These are phyloP conservation scores for Berberis vulgaris DNA, from an alignment of 164 flowering plant species.

Conservation along the genomic window DNA sequence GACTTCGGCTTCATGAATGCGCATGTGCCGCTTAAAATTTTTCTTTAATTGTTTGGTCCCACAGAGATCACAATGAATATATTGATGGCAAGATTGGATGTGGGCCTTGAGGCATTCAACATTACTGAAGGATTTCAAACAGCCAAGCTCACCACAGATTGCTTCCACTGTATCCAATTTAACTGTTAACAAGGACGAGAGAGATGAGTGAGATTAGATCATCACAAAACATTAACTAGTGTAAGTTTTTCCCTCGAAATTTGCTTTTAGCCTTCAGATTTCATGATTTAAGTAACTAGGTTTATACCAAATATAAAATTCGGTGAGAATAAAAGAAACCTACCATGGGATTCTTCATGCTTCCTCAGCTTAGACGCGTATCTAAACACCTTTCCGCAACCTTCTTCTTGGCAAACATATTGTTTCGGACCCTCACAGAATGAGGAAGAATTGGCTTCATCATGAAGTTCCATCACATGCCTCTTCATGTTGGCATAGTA, in stretches of 20 bases:
- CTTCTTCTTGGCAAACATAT: conserved; percentile 50
- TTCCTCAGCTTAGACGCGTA: conserved; percentile 51
- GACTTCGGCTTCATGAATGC: conserved; percentile 32
- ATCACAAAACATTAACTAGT: too few relatives aligned
- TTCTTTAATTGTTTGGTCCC: conserved; percentile 65
- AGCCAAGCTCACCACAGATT: conserved; percentile 67
- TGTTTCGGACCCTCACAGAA: conserved; percentile 20
- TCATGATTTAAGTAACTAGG: background rate
- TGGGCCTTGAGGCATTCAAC: conserved; percentile 65
- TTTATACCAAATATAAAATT: background rate
- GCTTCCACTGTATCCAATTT: conserved; percentile 64
- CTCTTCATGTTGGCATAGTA: conserved; percentile 52
- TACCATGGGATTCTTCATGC: conserved; percentile 82
- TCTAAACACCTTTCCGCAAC: conserved; percentile 73
- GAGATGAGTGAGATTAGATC: background rate
- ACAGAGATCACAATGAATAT: conserved; percentile 66
- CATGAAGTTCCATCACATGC: conserved; percentile 62
- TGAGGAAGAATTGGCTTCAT: conserved; percentile 18
- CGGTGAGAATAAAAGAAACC: conserved; percentile 12
- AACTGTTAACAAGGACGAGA: conserved; percentile 32
- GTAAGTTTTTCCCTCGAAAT: too few relatives aligned
- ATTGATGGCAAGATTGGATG: conserved; percentile 41
- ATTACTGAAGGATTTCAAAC: conserved; percentile 61
- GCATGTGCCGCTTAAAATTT: conserved; percentile 53
- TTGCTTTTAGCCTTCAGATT: background rate